A percentile compares a stretch with the other conserved stretches of the same genome.
Evolutionary conservation across 257 asterid genomes (phyloP).

Genomic region (Gardenia jasminoides): DNA sequence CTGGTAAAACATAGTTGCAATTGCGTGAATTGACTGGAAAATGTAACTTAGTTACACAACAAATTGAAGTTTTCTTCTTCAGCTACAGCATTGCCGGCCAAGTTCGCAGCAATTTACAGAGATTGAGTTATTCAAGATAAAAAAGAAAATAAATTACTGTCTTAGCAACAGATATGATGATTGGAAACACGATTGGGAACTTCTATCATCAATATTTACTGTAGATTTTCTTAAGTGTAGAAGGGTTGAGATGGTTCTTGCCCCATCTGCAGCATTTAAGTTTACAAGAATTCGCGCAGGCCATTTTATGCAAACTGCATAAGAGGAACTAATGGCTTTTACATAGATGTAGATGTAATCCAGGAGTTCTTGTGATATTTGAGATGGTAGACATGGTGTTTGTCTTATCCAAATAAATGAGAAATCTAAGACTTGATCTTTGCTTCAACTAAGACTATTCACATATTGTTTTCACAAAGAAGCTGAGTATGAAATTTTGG

Average conservation of each 20-base stretch:
- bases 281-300: not conserved
- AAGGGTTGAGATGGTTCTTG: not conserved
- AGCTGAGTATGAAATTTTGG: not conserved
- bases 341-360: not conserved
- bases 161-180: too few relatives aligned
- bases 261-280: too few relatives aligned
- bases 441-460: too few relatives aligned
- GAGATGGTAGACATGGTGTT: not conserved
- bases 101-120: not conserved
- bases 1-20: not conserved
- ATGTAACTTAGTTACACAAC: not conserved
- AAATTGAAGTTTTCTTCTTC: not conserved
- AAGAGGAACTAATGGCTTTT: not conserved
- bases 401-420: not conserved
- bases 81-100: not conserved
- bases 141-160: too few relatives aligned
- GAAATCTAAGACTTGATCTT: not conserved
- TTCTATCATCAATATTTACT: not conserved
- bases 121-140: not conserved
- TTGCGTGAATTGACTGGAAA: not conserved
- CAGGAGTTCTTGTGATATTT: not conserved
- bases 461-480: not conserved
- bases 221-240: not conserved
- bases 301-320: not conserved
- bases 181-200: not conserved